Conservation (phyloP, 768 basidiomycete genomes). For the Hydnomerulius pinastri region DNA sequence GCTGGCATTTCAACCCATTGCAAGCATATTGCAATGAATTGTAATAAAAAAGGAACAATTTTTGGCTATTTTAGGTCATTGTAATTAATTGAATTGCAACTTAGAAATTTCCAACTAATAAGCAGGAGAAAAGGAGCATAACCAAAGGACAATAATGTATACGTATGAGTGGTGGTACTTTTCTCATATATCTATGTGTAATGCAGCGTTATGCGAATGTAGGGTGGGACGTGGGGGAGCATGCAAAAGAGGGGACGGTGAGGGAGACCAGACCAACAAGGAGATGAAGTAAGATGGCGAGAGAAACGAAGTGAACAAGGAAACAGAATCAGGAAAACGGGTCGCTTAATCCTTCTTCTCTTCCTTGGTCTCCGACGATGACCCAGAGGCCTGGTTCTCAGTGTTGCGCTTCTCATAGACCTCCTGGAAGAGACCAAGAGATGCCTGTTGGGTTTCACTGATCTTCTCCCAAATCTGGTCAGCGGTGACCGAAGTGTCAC, state of each 20-base stretch:
- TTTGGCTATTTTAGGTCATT: no score
- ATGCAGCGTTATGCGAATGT: slow-evolving; percentile 17
- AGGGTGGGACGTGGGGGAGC: not conserved
- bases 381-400: slow-evolving; percentile 56
- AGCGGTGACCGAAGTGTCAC: slow-evolving; percentile 77
- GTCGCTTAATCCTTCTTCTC: slow-evolving; percentile 83
- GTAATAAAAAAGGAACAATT: no score
- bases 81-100: no score
- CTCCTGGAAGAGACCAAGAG: slow-evolving; percentile 97
- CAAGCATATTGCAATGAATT: no score
- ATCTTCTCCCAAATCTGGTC: slow-evolving; percentile 92
- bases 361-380: slow-evolving; percentile 47
- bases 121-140: no score
- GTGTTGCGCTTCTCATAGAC: slow-evolving; percentile 91
- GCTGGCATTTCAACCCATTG: no score
- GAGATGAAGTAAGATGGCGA: slow-evolving; percentile 18
- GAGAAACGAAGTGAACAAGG: not conserved
- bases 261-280: slow-evolving; percentile 6
- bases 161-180: slow-evolving; percentile 29
- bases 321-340: not conserved
- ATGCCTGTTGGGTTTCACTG: slow-evolving; percentile 91
- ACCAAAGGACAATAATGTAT: slow-evolving; percentile 17
- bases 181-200: slow-evolving; percentile 31
- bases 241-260: slow-evolving; percentile 31
- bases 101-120: no score